phyloP scores from a whole-genome alignment of 371 early-diverging fungal genomes.

The Caulochytrium protostelioides region DNA sequence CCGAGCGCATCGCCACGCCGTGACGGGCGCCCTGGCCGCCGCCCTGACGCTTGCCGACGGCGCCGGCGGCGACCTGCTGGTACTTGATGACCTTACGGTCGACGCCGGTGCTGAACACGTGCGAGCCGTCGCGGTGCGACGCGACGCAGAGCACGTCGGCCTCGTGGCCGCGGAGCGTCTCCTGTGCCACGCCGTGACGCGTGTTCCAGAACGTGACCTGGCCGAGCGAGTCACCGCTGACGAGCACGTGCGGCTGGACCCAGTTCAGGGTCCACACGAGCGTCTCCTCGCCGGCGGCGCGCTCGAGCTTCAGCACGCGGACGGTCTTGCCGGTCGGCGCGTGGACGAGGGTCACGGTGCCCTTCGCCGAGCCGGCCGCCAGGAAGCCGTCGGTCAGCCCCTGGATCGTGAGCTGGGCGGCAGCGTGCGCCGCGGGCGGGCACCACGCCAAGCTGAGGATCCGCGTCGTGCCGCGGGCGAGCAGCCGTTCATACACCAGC shows the following conservation, averaged over 20 bases:
- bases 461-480: constrained; percentile 1
- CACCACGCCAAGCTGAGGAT: no score
- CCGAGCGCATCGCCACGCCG: constrained; percentile 11
- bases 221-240: constrained; percentile 77
- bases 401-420: no score
- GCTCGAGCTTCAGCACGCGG: no score
- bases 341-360: no score
- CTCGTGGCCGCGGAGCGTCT: constrained; percentile 46
- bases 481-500: constrained; percentile 18
- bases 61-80: constrained; percentile 22
- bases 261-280: constrained; percentile 33
- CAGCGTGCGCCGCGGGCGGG: no score
- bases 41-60: constrained; percentile 5
- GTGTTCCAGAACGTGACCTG: constrained; percentile 71
- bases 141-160: constrained; percentile 76
- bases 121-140: constrained; percentile 24
- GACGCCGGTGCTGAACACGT: constrained; percentile 70
- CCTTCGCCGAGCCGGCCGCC: no score
- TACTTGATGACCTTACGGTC: constrained; percentile 63
- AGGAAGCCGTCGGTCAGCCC: no score
- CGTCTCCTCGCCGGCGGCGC: constrained; percentile 18
- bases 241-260: constrained; percentile 39
- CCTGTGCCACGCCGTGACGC: constrained; percentile 36
- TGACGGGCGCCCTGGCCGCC: constrained; percentile 5
- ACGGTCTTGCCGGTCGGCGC: no score